These are phyloP conservation scores for Selaginella moellendorffii DNA, from an alignment of 75 land plant species.

Conservation along the genomic window DNA sequence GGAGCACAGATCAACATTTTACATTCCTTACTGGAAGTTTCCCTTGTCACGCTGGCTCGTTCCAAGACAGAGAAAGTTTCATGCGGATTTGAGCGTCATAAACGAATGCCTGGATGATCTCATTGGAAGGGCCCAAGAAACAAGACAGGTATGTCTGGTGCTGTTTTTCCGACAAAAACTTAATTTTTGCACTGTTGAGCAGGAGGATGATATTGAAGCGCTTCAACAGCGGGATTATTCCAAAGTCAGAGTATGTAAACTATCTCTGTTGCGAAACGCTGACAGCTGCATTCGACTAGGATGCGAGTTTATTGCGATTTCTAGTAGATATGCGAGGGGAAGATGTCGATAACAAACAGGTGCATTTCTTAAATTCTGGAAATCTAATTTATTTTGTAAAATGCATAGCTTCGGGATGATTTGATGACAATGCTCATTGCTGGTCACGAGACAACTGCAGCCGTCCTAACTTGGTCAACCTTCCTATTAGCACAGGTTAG, in stretches of 20 bases:
- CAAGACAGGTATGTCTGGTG: slow-evolving; percentile 59
- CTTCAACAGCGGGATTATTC: slow-evolving; percentile 83
- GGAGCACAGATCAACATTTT: slow-evolving; percentile 94
- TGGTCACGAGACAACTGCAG: slow-evolving; percentile 99
- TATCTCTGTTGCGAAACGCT: background rate
- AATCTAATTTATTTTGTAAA: background rate
- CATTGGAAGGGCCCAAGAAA: slow-evolving; percentile 70
- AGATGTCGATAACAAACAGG: slow-evolving; percentile 87
- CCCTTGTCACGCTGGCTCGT: slow-evolving; percentile 80
- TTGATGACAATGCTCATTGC: slow-evolving; percentile 99
- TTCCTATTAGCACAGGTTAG: slow-evolving; percentile 83
- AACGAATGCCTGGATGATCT: slow-evolving; percentile 92
- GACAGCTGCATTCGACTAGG: slow-evolving; percentile 28
- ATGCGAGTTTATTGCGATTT: slow-evolving; percentile 84
- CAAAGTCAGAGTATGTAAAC: slow-evolving; percentile 43
- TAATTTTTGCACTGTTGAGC: background rate
- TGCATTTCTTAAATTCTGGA: slow-evolving; percentile 8
- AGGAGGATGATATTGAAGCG: slow-evolving; percentile 94
- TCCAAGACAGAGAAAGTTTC: slow-evolving; percentile 90
- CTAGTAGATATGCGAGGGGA: slow-evolving; percentile 96
- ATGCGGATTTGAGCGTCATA: slow-evolving; percentile 59
- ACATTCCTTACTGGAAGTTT: slow-evolving; percentile 96
- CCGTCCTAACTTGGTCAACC: slow-evolving; percentile 97
- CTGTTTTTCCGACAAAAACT: background rate
- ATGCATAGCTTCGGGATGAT: slow-evolving; percentile 57